A percentile compares a stretch with the other conserved stretches of the same genome.
Evolutionary conservation across 2,329 filamentous ascomycete genomes (phyloP).

Genomic region (Trichothecium roseum): DNA sequence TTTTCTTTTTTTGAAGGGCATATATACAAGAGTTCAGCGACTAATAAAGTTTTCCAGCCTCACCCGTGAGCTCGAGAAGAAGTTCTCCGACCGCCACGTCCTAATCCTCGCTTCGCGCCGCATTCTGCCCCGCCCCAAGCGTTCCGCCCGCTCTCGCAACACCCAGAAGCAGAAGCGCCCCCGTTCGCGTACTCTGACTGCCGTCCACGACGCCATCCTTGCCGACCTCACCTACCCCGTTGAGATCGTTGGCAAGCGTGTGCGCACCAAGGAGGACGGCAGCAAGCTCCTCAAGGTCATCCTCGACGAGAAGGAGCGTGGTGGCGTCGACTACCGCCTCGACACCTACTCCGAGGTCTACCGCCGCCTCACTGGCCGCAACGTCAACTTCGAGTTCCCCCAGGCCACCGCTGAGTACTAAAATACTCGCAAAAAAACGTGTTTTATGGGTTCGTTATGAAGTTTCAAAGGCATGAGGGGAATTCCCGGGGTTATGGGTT

Average conservation of each 20-base stretch:
- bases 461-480: neutral
- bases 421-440: constrained; percentile 20
- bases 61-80: constrained; percentile 99
- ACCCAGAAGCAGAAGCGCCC: constrained; percentile 98
- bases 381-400: constrained; percentile 97
- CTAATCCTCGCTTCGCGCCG: constrained; percentile 97
- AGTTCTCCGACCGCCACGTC: constrained; percentile 99
- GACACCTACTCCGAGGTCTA: constrained; percentile 99
- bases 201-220: constrained; percentile 98
- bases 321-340: constrained; percentile 97
- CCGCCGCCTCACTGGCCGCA: constrained; percentile 92
- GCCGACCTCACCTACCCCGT: constrained; percentile 98
- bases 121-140: constrained; percentile 97
- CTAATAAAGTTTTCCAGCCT: constrained; percentile 46
- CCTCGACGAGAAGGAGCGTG: constrained; percentile 99
- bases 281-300: constrained; percentile 98
- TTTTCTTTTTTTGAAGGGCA: constrained; percentile 2
- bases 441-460: constrained; percentile 4
- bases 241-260: constrained; percentile 98
- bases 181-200: constrained; percentile 92
- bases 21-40: neutral
- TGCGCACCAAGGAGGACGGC: constrained; percentile 98
- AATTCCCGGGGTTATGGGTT: constrained; percentile 1
- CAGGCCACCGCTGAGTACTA: constrained; percentile 71
- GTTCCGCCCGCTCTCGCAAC: constrained; percentile 92